Evolutionary conservation across 1,139 yeast species (phyloP).

Genomic region (Wickerhamomyces sp.): DNA sequence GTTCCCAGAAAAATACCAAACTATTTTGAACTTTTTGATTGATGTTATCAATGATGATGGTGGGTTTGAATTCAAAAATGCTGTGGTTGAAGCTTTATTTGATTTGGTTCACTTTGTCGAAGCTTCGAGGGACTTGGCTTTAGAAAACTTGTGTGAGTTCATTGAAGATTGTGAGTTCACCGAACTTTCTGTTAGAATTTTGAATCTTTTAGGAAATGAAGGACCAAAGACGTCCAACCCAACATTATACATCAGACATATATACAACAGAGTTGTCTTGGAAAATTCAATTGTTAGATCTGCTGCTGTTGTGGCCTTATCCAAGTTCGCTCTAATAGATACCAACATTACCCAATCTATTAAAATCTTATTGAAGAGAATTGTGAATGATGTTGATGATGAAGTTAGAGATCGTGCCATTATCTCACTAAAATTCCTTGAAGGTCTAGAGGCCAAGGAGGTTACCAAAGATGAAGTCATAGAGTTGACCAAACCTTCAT

Average conservation of each 20-base stretch:
- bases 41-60: constrained; percentile 91
- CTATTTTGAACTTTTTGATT: constrained; percentile 77
- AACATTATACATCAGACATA: constrained; percentile 89
- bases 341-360: constrained; percentile 65
- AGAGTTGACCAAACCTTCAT: constrained; percentile 59
- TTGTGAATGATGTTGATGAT: constrained; percentile 86
- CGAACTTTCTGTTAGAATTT: constrained; percentile 84
- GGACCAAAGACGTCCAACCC: constrained; percentile 90
- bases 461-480: constrained; percentile 36
- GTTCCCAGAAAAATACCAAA: constrained; percentile 86
- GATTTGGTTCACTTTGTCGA: constrained; percentile 89
- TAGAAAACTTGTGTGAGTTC: constrained; percentile 90
- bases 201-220: constrained; percentile 88
- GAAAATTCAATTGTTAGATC: constrained; percentile 95
- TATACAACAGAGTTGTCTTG: constrained; percentile 92
- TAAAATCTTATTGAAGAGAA: constrained; percentile 71
- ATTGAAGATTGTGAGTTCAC: constrained; percentile 98
- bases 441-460: constrained; percentile 37
- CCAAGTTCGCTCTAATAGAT: constrained; percentile 84
- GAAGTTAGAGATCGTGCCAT: constrained; percentile 99
- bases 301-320: constrained; percentile 88
- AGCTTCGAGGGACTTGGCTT: constrained; percentile 77
- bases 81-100: constrained; percentile 87
- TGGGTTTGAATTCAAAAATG: constrained; percentile 75
- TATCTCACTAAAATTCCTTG: constrained; percentile 67